These are phyloP conservation scores for Aspergillus avenaceus DNA, from an alignment of 495 filamentous ascomycete species.

Conservation along the genomic window DNA sequence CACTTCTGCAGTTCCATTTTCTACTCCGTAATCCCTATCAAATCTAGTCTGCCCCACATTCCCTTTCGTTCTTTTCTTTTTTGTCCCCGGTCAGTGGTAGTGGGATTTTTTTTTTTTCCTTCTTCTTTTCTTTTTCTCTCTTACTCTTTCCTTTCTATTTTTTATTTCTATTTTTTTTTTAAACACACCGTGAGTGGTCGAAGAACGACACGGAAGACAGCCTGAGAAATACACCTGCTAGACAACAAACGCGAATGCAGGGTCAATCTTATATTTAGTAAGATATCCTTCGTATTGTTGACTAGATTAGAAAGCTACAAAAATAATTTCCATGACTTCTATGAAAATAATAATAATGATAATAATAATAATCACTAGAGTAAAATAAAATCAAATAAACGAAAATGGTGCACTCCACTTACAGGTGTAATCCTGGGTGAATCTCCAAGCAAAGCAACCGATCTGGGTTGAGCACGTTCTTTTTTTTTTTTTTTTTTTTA, in stretches of 20 bases:
- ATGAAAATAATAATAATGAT: constrained; percentile 3
- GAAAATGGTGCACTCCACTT: constrained; percentile 12
- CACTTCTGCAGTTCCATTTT: constrained; percentile 21
- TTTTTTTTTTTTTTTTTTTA: constrained; percentile 17
- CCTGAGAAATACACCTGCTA: constrained; percentile 1
- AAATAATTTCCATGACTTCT: no score
- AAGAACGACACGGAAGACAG: constrained; percentile 13
- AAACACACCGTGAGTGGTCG: constrained; percentile 12
- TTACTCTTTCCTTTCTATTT: no score
- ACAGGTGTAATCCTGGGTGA: constrained; percentile 12
- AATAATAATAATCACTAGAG: not conserved
- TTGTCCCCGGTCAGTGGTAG: constrained; percentile 8
- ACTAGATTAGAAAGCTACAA: not conserved
- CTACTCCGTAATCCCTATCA: constrained; percentile 19
- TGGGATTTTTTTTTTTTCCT: constrained; percentile 10
- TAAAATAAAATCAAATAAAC: no score
- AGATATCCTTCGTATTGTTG: not conserved
- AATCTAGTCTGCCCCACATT: constrained; percentile 16
- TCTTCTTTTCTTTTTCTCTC: not conserved
- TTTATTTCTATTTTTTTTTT: no score
- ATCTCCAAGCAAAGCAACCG: constrained; percentile 22
- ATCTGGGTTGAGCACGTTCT: constrained; percentile 22
- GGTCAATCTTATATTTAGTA: not conserved
- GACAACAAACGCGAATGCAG: constrained; percentile 3
- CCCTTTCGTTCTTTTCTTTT: constrained; percentile 6